Evolutionary conservation across 306 rosid species (phyloP).

Genomic region (Comarum palustre): DNA sequence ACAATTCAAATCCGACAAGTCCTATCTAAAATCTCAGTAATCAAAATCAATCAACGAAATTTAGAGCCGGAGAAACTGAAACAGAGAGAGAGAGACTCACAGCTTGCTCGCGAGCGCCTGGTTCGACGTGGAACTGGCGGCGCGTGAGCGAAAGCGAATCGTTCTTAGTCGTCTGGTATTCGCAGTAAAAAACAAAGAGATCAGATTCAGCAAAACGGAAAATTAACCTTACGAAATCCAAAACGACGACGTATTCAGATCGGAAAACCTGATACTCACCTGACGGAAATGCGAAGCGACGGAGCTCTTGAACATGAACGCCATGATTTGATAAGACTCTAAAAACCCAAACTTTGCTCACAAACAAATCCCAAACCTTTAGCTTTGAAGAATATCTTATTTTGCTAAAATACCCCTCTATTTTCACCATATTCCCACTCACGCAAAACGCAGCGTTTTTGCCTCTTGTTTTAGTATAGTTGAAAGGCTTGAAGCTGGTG

Average conservation of each 20-base stretch:
- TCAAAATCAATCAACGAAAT: not conserved
- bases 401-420: not conserved
- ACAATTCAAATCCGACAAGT: not conserved
- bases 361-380: too few relatives aligned
- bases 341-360: not conserved
- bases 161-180: conserved; percentile 38
- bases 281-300: conserved; percentile 61
- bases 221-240: not conserved
- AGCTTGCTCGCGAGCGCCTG: conserved; percentile 83
- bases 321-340: conserved; percentile 44
- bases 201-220: conserved; percentile 3
- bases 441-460: not conserved
- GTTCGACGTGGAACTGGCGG: conserved; percentile 70
- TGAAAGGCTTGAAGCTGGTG: not conserved
- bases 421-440: not conserved
- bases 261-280: conserved; percentile 37
- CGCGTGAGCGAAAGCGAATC: conserved; percentile 46
- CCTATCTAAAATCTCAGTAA: not conserved
- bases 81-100: conserved; percentile 38
- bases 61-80: not conserved
- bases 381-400: not conserved
- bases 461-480: not conserved
- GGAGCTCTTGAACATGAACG: conserved; percentile 62
- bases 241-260: conserved; percentile 3
- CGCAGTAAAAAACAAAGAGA: not conserved